Conservation (phyloP, 805 yeast species). For the Lipomyces japonicus region DNA sequence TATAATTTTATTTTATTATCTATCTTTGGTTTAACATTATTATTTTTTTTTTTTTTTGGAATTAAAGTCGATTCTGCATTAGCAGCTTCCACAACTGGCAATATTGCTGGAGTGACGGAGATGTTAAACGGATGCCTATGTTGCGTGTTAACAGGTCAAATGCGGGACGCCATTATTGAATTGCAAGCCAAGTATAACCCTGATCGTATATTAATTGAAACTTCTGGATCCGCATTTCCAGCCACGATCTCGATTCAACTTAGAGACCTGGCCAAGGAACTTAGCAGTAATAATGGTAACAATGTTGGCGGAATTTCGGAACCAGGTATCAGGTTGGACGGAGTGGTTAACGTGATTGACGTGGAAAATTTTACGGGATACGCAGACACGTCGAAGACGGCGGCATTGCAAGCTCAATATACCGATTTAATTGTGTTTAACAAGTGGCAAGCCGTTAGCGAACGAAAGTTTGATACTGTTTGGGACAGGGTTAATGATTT, state of each 20-base stretch:
- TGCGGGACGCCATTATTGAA: slow-evolving; percentile 27
- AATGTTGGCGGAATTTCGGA: not conserved
- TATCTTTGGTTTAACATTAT: not conserved
- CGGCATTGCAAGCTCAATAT: slow-evolving; percentile 29
- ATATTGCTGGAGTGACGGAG: slow-evolving; percentile 28
- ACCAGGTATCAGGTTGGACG: slow-evolving; percentile 21
- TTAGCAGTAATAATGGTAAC: not conserved
- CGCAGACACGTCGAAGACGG: slow-evolving; percentile 28
- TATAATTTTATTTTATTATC: not conserved
- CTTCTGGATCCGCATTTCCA: slow-evolving; percentile 30
- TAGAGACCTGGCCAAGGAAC: slow-evolving; percentile 24
- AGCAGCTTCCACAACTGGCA: slow-evolving; percentile 17
- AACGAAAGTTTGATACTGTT: slow-evolving; percentile 26
- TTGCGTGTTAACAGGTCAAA: slow-evolving; percentile 29
- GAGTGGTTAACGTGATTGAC: slow-evolving; percentile 28
- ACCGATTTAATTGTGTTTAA: slow-evolving; percentile 29
- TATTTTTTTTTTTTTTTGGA: not conserved
- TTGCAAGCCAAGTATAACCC: slow-evolving; percentile 22
- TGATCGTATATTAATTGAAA: slow-evolving; percentile 28
- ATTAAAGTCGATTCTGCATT: slow-evolving; percentile 24
- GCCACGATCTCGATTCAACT: slow-evolving; percentile 29
- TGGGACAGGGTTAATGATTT: slow-evolving; percentile 29
- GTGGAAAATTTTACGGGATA: slow-evolving; percentile 30
- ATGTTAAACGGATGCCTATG: slow-evolving; percentile 30
- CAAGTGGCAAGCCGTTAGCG: slow-evolving; percentile 27